Conservation (phyloP, 2,329 filamentous ascomycete genomes). For the Colletotrichum sp. region DNA sequence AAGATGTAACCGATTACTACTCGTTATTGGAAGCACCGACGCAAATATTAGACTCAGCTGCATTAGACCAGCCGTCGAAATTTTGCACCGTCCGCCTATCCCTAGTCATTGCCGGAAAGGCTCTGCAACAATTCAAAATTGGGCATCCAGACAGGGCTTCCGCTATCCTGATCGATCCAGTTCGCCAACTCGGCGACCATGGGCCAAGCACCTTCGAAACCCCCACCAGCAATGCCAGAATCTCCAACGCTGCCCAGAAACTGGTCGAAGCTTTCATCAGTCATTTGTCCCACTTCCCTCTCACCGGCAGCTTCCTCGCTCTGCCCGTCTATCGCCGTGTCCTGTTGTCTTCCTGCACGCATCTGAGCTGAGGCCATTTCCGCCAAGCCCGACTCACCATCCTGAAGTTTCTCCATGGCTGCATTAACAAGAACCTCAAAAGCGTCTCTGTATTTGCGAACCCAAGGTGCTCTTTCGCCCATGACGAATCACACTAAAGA, state of each 20-base stretch:
- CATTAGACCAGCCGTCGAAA: not conserved
- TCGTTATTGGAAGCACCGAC: not conserved
- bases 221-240: not conserved
- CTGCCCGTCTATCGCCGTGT: not conserved
- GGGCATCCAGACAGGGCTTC: constrained; percentile 32
- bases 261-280: not conserved
- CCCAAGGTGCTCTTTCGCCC: constrained; percentile 52
- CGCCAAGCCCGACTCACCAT: not conserved
- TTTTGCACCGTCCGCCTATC: not conserved
- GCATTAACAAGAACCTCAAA: constrained; percentile 52
- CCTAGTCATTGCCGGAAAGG: constrained; percentile 13
- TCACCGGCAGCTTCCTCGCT: not conserved
- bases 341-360: not conserved
- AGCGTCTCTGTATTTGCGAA: constrained; percentile 51
- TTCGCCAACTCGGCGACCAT: constrained; percentile 33
- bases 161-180: constrained; percentile 33
- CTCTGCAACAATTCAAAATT: constrained; percentile 34
- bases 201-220: constrained; percentile 27
- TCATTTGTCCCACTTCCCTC: not conserved
- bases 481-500: constrained; percentile 54
- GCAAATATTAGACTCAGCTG: accelerated
- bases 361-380: constrained; percentile 12
- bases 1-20: not conserved
- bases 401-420: constrained; percentile 16
- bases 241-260: not conserved